phyloP scores from a whole-genome alignment of 176 grass and related monocot genomes.

The Cenchrus fungigraminus region DNA sequence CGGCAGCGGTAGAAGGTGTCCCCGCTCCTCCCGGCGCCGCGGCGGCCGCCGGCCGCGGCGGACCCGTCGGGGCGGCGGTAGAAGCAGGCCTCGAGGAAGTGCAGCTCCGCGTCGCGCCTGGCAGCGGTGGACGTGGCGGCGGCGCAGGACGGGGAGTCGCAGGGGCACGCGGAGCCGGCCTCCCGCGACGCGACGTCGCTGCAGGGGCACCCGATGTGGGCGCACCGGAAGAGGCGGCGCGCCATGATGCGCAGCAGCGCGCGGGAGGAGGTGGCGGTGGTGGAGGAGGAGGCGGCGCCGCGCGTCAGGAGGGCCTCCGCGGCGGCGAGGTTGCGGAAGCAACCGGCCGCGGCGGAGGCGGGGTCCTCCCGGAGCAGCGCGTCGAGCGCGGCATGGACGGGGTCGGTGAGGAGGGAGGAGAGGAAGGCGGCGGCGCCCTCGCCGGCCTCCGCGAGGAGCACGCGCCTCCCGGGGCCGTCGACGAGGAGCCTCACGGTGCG shows the following conservation, averaged over 20 bases:
- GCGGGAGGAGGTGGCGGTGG: neutral
- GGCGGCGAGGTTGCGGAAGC: neutral
- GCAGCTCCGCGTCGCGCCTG: neutral
- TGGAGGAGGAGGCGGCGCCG: neutral
- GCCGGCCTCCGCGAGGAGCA: conserved; percentile 8
- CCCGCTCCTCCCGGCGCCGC: neutral
- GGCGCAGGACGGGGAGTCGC: neutral
- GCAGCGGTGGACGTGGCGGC: neutral
- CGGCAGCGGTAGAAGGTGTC: neutral
- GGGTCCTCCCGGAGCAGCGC: conserved; percentile 1
- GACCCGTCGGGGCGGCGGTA: neutral
- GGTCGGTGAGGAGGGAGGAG: conserved; percentile 10
- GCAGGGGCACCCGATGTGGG: neutral
- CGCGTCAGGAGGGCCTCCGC: neutral
- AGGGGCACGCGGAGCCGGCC: conserved; percentile 6
- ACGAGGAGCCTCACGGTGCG: neutral
- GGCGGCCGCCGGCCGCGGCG: too few species aligned
- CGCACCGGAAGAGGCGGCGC: conserved; percentile 2
- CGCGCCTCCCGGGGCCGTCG: neutral
- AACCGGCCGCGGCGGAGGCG: neutral
- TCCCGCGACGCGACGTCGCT: neutral
- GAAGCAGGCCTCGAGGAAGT: neutral
- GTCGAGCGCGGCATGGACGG: neutral
- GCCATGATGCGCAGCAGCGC: neutral
- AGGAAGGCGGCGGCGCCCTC: conserved; percentile 20